Conservation (phyloP, 2,329 filamentous ascomycete genomes). For the Colletotrichum navitas region DNA sequence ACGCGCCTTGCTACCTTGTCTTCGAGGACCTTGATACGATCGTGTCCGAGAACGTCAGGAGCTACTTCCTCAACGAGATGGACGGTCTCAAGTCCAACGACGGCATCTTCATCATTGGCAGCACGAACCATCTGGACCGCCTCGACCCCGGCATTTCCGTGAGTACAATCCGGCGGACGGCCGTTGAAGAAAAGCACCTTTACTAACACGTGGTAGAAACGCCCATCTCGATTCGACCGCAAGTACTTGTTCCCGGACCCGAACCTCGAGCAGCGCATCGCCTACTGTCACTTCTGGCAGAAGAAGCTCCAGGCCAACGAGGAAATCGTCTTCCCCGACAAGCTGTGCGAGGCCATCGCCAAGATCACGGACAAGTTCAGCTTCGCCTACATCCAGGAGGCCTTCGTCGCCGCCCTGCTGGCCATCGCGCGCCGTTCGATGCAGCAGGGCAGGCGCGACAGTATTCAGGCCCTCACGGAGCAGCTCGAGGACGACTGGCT, state of each 20-base stretch:
- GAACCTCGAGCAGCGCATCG: constrained; percentile 63
- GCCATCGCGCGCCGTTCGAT: constrained; percentile 61
- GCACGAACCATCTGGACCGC: constrained; percentile 74
- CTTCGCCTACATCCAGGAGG: constrained; percentile 79
- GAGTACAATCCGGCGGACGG: constrained; percentile 43
- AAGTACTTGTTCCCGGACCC: constrained; percentile 76
- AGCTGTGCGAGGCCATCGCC: constrained; percentile 69
- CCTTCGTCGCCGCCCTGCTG: constrained; percentile 73
- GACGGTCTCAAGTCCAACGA: constrained; percentile 78
- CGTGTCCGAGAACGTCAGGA: constrained; percentile 69
- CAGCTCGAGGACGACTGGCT: constrained; percentile 55
- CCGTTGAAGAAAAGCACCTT: neutral
- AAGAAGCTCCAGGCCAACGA: constrained; percentile 67
- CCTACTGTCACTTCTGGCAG: constrained; percentile 75
- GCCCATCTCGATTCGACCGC: constrained; percentile 75
- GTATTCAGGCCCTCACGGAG: constrained; percentile 48
- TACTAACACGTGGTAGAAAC: constrained; percentile 57
- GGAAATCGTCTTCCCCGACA: constrained; percentile 70
- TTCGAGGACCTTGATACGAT: constrained; percentile 80
- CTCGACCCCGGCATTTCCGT: constrained; percentile 74
- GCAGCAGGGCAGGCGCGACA: constrained; percentile 39
- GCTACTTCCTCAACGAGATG: constrained; percentile 80
- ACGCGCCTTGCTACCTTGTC: constrained; percentile 76
- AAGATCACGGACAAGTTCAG: constrained; percentile 74
- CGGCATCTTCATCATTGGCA: constrained; percentile 77